Evolutionary conservation across 805 yeast species (phyloP), one percentile per base, ranked within the genome.

Genomic region (Saccharomycopsis selenospora): DNA sequence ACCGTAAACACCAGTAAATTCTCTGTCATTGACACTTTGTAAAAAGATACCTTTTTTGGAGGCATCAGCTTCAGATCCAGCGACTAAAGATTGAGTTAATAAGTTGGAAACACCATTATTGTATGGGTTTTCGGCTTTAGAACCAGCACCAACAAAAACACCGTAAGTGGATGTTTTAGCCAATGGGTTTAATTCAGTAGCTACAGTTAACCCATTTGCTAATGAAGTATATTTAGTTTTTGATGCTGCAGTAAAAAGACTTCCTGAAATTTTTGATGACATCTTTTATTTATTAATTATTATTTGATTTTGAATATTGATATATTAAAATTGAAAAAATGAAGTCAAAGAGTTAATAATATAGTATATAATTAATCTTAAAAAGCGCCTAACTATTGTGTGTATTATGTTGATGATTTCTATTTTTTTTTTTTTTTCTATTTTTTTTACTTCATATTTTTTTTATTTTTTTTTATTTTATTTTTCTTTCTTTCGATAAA

Each of bases 81-180:
- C 57, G 33, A 66, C 62, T 61, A 83, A 69, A 22, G 75, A 65
- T 52, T 73, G 67, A 63, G 82, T 69, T 56, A 79, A 71, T 57
- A 85, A 68, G 54, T 82, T 76, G 48, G 91, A 77, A 46, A 82
- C 79, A 77, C 95, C 95, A 58, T 85, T 85, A 71, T 80, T 82
- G 77, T 79, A 84, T 40, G 86, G 73, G 67, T 82, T 84, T 67
- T 85, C 95, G 47, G 84, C 66, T 64, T 89, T 72, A 44, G 91
- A 79, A 65, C 95, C 95, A 45, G 89, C 85, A 57, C 82, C 84
- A 62, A 73, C 70, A 65, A 74, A 85, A 50, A 82, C 66, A 66
- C 93, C 91, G 57, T 82, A 72, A 30, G 87, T 72, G 43, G 86
- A 71, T 33, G 81, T 62, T 50, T 71, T 63, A 51, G 79, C 76